These are phyloP conservation scores for Astragalus glycyphyllos DNA, from an alignment of 306 rosid genomes.

Conservation along the genomic window DNA sequence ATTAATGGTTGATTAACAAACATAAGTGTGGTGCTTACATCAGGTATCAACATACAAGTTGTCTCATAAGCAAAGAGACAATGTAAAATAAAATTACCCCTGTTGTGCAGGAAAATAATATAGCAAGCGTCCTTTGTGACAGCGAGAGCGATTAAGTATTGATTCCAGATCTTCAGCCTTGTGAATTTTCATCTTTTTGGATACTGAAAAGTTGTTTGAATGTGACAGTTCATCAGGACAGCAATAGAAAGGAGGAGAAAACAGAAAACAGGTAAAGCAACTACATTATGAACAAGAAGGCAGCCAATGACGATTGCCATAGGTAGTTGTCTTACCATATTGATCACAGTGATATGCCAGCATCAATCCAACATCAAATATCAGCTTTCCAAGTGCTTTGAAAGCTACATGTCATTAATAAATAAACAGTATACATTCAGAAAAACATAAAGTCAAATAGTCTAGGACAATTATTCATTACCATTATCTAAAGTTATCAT, in stretches of 20 bases:
- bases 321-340: slow-evolving; percentile 64
- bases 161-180: slow-evolving; percentile 79
- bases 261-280: slow-evolving; percentile 3
- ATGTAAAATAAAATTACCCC: slow-evolving; percentile 52
- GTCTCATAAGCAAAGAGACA: slow-evolving; percentile 28
- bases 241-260: slow-evolving; percentile 29
- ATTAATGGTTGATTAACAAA: not conserved
- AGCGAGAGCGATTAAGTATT: slow-evolving; percentile 75
- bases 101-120: slow-evolving; percentile 83
- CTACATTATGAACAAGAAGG: slow-evolving; percentile 19
- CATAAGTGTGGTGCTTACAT: not conserved
- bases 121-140: slow-evolving; percentile 96
- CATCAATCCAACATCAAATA: slow-evolving; percentile 89
- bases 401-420: slow-evolving; percentile 64
- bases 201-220: slow-evolving; percentile 60
- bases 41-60: slow-evolving; percentile 23
- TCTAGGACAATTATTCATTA: not conserved
- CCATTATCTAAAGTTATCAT: slow-evolving; percentile 19
- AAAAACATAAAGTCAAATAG: slow-evolving; percentile 22
- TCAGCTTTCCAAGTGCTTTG: slow-evolving; percentile 90
- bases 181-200: slow-evolving; percentile 60
- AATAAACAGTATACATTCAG: slow-evolving; percentile 32
- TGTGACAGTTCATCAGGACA: slow-evolving; percentile 36
- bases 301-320: not conserved
- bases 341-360: slow-evolving; percentile 91